Base-by-base conservation (phyloP, 139 green algal genomes). In the Chlamydomonas sphaeroides region DNA sequence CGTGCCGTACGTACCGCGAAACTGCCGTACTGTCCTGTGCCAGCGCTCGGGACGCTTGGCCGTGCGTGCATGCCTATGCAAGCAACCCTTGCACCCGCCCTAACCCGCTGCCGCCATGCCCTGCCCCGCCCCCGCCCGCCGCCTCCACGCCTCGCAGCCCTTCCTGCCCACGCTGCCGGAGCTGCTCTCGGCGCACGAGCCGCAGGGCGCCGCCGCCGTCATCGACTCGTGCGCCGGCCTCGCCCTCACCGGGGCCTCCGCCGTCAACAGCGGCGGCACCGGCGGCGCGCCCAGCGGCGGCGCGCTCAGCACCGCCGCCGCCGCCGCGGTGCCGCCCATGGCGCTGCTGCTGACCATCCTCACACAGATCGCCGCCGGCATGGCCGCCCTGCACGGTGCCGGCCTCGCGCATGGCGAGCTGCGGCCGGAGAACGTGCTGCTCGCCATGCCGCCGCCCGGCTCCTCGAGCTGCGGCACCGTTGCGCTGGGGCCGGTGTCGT, bases 401-500 rank as follows among this genome's bases (percentile, higher is more conserved):
- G 84, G 88, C 5, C 67, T 91, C 6, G 25, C 88, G 8, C 88
- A 91, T 56, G 88, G 88, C 3, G 88, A 91, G 80, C 61, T 91
- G 51, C 71, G 88, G 30, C 57, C 80, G 10, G 81, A 88, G 49
- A 91, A 91, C 23, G 65, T 91, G 5, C 84, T 91, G 77, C 74
- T 91, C 21, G 56, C 69, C 59, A 0, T 62, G 56, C 39, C 78
- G 70, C 41, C 26, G 5, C 36, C 56, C 28, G 39, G 14, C 23
- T 33, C 8, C 78, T 59, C 36, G 65, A n/a, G 33, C 65, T n/a
- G n/a, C n/a, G n/a, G n/a, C n/a, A n/a, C n/a, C n/a, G n/a, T n/a
- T n/a, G n/a, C n/a, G n/a, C n/a, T n/a, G n/a, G n/a, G n/a, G n/a
- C 11, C 25, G n/a, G 38, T 5, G 39, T 56, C 33, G 15, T 35